Base-by-base conservation (phyloP, 2,329 filamentous ascomycete species). In the Arthroderma sp. region DNA sequence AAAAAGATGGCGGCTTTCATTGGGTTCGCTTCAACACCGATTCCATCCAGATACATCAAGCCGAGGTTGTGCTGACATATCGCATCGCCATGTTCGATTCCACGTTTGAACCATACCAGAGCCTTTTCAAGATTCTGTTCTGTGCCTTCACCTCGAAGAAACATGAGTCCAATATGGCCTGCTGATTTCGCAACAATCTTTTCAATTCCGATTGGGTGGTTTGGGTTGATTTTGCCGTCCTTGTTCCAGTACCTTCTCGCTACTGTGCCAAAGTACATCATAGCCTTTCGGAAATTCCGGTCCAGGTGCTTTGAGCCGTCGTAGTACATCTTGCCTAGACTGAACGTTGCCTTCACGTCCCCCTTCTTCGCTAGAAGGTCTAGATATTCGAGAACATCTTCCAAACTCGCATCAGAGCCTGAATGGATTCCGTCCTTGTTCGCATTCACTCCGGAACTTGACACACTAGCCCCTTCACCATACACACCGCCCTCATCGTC, bases 401-500 rank as follows among this genome's bases (percentile, higher is more conserved):
- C 87, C 47, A 95, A 77, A 10, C 86, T 84, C 1, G 87, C 86
- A 56, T 94, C 87, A 1, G 83, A 78, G 58, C 91, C 84, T 2
- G 86, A 85, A 51, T 83, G 81, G 1, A 80, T 74, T 45, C 79
- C 78, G 15, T 80, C 77, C 50, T 80, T 80, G 56, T 82, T 75
- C 3, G 87, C 86, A 58, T 94, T 88, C 46, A 77, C 73, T 4
- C 91, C 91, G 0, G 91, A 83, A 58, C 87, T 95, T 27, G 82
- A 82, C 34, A 82, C 85, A 59, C 89, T 96, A 8, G 91, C 91
- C 3, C 91, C 93, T 64, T 94, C 86, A 39, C 91, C 93, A 60
- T 95, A 98, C 5, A 94, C 83, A 37, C 91, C 91, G 5, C 91
- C 93, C 29, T 82, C 71, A 40, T 95, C 86, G 57, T 98, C 93